A percentile compares a stretch with the other conserved stretches of the same genome.
Conservation (phyloP, 2,329 filamentous ascomycete species). For the Cladosporium austrohemisphaericum region DNA sequence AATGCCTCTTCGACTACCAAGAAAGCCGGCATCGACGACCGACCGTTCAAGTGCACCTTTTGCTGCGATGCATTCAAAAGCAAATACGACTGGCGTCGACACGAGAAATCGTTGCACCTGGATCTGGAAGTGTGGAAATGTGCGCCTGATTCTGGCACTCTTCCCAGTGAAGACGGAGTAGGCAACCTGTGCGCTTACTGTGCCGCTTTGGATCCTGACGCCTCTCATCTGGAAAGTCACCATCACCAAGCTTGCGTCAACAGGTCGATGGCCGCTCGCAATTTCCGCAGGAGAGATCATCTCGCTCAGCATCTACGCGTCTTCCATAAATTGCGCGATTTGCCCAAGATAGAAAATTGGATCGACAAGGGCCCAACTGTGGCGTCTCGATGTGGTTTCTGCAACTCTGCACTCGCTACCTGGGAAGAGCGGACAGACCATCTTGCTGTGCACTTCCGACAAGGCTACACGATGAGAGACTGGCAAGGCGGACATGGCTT, state of each 20-base stretch:
- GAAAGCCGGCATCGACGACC: neutral
- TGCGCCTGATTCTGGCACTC: neutral
- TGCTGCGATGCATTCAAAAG: conserved; percentile 13
- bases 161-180: neutral
- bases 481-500: conserved; percentile 12
- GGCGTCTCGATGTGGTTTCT: conserved; percentile 10
- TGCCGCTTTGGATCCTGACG: neutral
- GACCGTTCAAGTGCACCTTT: conserved; percentile 12
- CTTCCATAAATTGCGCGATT: conserved; percentile 1
- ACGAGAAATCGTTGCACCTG: conserved; percentile 13
- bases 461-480: conserved; percentile 5
- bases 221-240: neutral
- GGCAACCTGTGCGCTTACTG: conserved; percentile 1
- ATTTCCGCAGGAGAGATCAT: conserved; percentile 10
- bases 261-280: neutral
- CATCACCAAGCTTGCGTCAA: conserved; percentile 3
- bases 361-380: neutral
- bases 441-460: conserved; percentile 6
- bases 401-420: neutral
- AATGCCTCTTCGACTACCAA: neutral
- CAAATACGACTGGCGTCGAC: conserved; percentile 15
- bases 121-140: conserved; percentile 9
- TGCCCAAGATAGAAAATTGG: neutral
- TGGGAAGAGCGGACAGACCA: conserved; percentile 12
- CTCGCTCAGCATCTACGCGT: conserved; percentile 11